Evolutionary conservation across 768 basidiomycete species (phyloP), one percentile per base, ranked within the genome.

Genomic region (Serendipita sp.): DNA sequence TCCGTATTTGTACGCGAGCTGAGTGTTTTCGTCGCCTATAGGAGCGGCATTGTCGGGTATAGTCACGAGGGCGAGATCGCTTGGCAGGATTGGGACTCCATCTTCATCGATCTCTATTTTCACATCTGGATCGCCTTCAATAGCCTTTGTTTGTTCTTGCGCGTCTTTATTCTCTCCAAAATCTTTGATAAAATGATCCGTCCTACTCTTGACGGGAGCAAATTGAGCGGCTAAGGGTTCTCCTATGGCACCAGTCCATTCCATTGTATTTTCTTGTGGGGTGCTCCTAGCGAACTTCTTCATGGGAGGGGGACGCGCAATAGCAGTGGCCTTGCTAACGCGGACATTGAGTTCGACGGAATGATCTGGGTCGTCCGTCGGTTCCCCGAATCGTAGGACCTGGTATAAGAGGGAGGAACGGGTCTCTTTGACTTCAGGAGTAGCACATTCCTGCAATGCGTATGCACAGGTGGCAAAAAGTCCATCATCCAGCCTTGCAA

Each of bases 1-100:
- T 20, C 94, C 94, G 68, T 96, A 95, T 73, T 88, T 88, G 76
- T 88, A 94, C 1, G 90, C 91, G 66, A 78, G 75, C 24, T 90
- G 76, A 5, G 93, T 81, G 41, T 91, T 80, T 67, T 90, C 86
- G 72, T 86, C 86, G 70, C 88, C 84, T 3, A 89, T 64, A 16
- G 67, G 66, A 41, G n/a, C 11, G 17, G 31, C 61, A 16, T n/a
- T 34, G n/a, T 62, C 38, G 26, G 61, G 28, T 45, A 64, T 48
- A 11, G 68, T 69, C 33, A 71, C 71, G 26, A 76, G 63, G 16
- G 70, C 71, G 9, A 11, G 11, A n/a, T 24, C 17, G 17, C 30
- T 9, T 31, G 31, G 4, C 17, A n/a, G 11, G 33, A 58, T 73
- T 72, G 73, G 72, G 45, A 76, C 75, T 26, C 71, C 68, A 28